Conservation (phyloP, 257 asterid species). For the Salvia rosmarinus region DNA sequence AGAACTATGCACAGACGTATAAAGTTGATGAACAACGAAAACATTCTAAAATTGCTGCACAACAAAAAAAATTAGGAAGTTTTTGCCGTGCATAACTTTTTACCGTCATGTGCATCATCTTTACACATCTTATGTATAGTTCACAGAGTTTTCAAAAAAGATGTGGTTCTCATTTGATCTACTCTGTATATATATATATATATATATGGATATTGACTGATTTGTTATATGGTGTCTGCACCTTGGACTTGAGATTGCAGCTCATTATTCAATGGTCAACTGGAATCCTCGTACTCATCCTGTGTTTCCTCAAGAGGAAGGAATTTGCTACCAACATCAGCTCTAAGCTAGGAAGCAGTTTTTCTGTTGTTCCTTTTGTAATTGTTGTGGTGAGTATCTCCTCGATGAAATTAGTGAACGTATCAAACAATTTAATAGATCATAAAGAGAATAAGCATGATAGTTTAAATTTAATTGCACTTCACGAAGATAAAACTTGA, state of each 20-base stretch:
- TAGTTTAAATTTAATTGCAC: no score
- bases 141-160: no score
- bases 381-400: slow-evolving; percentile 83
- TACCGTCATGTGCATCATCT: no score
- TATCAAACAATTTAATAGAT: background rate
- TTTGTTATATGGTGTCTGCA: slow-evolving; percentile 45
- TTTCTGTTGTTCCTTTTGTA: slow-evolving; percentile 81
- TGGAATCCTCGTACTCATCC: slow-evolving; percentile 81
- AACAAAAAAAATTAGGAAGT: no score
- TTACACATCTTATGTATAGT: no score
- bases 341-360: slow-evolving; percentile 95
- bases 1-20: no score
- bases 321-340: slow-evolving; percentile 65
- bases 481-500: slow-evolving; percentile 2
- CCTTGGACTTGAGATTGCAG: slow-evolving; percentile 88
- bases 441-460: no score
- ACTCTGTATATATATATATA: background rate
- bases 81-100: no score
- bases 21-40: no score
- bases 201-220: slow-evolving; percentile 46
- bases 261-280: slow-evolving; percentile 95
- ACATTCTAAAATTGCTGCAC: no score
- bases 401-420: background rate
- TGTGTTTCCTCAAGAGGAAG: slow-evolving; percentile 84
- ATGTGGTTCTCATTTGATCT: no score